Conservation (phyloP, 2,329 filamentous ascomycete species). For the Botrytis porri region DNA sequence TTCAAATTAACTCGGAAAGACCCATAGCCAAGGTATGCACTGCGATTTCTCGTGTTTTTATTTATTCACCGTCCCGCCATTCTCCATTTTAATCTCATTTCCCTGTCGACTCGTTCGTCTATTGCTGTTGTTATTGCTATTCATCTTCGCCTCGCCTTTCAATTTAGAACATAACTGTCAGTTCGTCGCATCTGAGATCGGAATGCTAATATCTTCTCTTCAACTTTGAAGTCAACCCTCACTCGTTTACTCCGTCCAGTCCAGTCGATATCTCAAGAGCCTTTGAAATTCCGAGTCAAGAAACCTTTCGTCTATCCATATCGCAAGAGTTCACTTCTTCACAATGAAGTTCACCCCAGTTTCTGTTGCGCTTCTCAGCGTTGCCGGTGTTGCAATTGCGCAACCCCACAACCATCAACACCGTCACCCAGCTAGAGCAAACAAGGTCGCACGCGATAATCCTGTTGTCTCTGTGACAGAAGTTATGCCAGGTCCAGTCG, state of each 20-base stretch:
- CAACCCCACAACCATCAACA: slow-evolving; percentile 60
- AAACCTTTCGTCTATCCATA: slow-evolving; percentile 29
- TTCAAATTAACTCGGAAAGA: slow-evolving; percentile 12
- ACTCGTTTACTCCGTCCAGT: background rate
- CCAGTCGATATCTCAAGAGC: background rate
- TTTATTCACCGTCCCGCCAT: slow-evolving; percentile 3
- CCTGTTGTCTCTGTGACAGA: slow-evolving; percentile 37
- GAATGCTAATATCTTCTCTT: slow-evolving; percentile 28
- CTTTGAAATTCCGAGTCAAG: background rate
- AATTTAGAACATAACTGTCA: background rate
- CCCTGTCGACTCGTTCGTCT: background rate
- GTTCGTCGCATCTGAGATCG: slow-evolving; percentile 9
- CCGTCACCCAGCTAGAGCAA: slow-evolving; percentile 56
- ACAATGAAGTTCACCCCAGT: slow-evolving; percentile 38
- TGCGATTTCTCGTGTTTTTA: background rate
- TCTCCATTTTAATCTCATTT: slow-evolving; percentile 4
- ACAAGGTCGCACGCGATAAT: slow-evolving; percentile 49
- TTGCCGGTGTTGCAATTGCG: slow-evolving; percentile 52
- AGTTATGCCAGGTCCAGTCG: slow-evolving; percentile 55
- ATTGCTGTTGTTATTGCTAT: background rate
- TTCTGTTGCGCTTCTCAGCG: slow-evolving; percentile 32
- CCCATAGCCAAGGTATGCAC: slow-evolving; percentile 30
- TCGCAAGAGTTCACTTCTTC: slow-evolving; percentile 36
- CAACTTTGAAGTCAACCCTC: slow-evolving; percentile 21
- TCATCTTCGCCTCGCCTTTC: background rate